Conservation (phyloP, 768 basidiomycete species). For the Lactifluus echinatus region DNA sequence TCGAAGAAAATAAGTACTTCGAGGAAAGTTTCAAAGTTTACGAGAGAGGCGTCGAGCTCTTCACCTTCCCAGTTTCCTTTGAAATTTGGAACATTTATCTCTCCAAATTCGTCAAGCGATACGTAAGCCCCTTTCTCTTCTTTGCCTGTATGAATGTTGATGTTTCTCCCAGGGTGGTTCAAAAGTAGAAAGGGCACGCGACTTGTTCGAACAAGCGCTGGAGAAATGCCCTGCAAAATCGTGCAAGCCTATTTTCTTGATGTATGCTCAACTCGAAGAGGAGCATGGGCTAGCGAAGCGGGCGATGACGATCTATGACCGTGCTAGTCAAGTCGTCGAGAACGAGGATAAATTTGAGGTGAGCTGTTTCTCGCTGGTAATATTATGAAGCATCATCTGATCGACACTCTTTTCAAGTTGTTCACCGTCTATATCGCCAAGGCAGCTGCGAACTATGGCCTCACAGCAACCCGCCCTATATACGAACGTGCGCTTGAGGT, state of each 20-base stretch:
- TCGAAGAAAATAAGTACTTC: conserved; percentile 97
- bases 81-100: conserved; percentile 99
- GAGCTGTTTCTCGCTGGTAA: conserved; percentile 21
- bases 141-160: neutral
- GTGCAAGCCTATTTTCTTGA: conserved; percentile 89
- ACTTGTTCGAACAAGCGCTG: conserved; percentile 95
- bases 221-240: conserved; percentile 94
- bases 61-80: conserved; percentile 96
- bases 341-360: conserved; percentile 96
- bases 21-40: conserved; percentile 99
- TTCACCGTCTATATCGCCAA: conserved; percentile 97
- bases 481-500: conserved; percentile 93
- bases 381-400: neutral
- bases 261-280: conserved; percentile 95
- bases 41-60: conserved; percentile 93
- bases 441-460: conserved; percentile 89
- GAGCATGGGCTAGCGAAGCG: conserved; percentile 92
- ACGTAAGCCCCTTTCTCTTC: conserved; percentile 44
- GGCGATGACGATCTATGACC: conserved; percentile 92
- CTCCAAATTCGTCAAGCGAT: conserved; percentile 94
- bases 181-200: conserved; percentile 92
- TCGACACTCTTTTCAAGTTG: conserved; percentile 47
- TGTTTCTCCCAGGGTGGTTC: conserved; percentile 63
- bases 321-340: conserved; percentile 78
- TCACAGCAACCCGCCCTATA: conserved; percentile 92